Evolutionary conservation across 2,329 filamentous ascomycete species (phyloP), one percentile per base, ranked within the genome.

Genomic region (Venturia pyrina): DNA sequence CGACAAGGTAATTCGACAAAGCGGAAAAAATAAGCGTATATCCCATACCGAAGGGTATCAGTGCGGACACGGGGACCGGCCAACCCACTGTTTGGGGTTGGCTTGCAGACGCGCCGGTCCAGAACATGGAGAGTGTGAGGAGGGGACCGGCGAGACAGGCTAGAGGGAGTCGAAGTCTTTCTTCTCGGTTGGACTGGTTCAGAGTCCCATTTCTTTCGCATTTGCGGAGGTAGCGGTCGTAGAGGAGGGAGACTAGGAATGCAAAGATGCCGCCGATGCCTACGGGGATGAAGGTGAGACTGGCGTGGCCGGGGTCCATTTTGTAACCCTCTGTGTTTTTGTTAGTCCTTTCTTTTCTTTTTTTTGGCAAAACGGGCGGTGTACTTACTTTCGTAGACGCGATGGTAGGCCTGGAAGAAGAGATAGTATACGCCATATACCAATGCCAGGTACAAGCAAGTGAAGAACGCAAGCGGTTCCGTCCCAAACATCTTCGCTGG

Each of bases 401-500:
- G 71, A 2, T 74, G 74, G 53, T 74, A 73, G 5, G 73, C 73
- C 10, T 73, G 73, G 63, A 77, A 76, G 70, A 75, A 71, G 41
- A 73, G 69, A 67, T 75, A 77, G 32, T 76, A 68, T n/a, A 75
- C 69, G 7, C 62, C 73, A 61, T 75, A 76, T 13, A 72, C 69
- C 64, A 75, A 75, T n/a, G 74, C 72, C 1, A 69, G 73, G 70
- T 77, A 76, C 1, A 75, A 65, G 6, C 72, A 73, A 59, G 75
- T 70, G 64, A 74, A 73, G 67, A 73, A 71, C 0, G 75, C 75
- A 1, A 73, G 70, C 1, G 73, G 72, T 71, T 76, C 75, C 6
- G 70, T 73, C 37, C 71, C 64, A 2, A 77, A 69, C 74, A 70
- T 86, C 56, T 81, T 78, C 0, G 86, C 21, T 0, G 85, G 85